Conservation (phyloP, 768 basidiomycete genomes). For the Piloderma croceum region DNA sequence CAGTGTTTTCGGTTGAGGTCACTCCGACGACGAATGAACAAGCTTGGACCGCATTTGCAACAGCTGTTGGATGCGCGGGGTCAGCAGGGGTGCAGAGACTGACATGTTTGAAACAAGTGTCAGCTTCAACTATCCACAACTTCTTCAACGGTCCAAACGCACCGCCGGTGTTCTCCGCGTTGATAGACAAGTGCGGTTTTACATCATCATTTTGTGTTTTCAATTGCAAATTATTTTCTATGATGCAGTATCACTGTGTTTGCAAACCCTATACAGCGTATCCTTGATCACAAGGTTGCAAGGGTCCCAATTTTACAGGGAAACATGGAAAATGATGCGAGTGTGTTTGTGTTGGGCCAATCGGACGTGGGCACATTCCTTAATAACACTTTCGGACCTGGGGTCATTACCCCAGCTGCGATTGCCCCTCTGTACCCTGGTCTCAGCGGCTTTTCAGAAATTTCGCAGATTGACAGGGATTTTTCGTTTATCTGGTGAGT, state of each 20-base stretch:
- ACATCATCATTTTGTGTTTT: too few relatives aligned
- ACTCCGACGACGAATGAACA: too few relatives aligned
- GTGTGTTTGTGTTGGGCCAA: conserved; percentile 10
- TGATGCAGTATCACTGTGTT: conserved; percentile 4
- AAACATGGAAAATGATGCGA: conserved; percentile 16
- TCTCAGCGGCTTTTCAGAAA: conserved; percentile 11
- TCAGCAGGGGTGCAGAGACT: conserved; percentile 15
- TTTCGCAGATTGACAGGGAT: conserved; percentile 12
- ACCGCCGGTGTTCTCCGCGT: conserved; percentile 3
- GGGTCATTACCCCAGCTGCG: conserved; percentile 6
- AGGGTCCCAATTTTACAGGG: conserved; percentile 15
- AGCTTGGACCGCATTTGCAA: too few relatives aligned
- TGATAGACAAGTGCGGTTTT: too few relatives aligned
- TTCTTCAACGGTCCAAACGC: conserved; percentile 15
- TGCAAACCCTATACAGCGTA: conserved; percentile 13
- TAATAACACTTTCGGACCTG: not conserved
- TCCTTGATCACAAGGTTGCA: conserved; percentile 11
- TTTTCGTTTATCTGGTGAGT: conserved; percentile 13
- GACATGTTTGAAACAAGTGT: conserved; percentile 18
- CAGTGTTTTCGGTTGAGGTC: too few relatives aligned
- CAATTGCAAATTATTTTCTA: conserved; percentile 4
- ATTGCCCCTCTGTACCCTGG: conserved; percentile 17
- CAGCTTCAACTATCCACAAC: conserved; percentile 13
- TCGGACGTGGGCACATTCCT: conserved; percentile 13
- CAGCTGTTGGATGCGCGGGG: conserved; percentile 13